Conservation (phyloP, 345 rosid genomes). For the Odontarrhena argentea region DNA sequence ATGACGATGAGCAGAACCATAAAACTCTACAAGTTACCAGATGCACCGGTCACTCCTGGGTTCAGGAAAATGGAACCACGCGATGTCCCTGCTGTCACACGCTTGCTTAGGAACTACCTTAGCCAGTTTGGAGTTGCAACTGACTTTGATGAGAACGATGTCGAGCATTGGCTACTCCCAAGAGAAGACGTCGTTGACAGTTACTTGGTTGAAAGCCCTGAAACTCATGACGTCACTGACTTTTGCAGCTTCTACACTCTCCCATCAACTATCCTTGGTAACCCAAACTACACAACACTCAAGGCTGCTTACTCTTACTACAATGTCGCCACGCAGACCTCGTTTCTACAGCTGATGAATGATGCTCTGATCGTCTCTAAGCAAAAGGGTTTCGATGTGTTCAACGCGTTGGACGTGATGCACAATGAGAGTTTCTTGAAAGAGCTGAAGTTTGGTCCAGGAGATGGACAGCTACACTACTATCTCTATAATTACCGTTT, state of each 20-base stretch:
- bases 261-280: constrained; percentile 93
- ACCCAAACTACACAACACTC: constrained; percentile 64
- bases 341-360: constrained; percentile 89
- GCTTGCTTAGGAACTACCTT: constrained; percentile 72
- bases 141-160: constrained; percentile 82
- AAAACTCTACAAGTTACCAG: constrained; percentile 80
- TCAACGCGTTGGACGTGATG: constrained; percentile 92
- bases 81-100: constrained; percentile 87
- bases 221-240: constrained; percentile 80
- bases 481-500: constrained; percentile 81
- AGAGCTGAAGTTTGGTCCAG: constrained; percentile 90
- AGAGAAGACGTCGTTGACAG: constrained; percentile 76
- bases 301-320: constrained; percentile 97
- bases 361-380: constrained; percentile 80
- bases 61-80: constrained; percentile 85
- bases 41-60: constrained; percentile 76
- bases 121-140: constrained; percentile 79
- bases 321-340: constrained; percentile 79
- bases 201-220: constrained; percentile 83
- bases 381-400: constrained; percentile 84
- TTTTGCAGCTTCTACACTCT: constrained; percentile 96
- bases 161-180: constrained; percentile 95
- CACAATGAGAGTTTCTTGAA: constrained; percentile 88
- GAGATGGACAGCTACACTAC: constrained; percentile 94
- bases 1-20: constrained; percentile 98